Percentiles rank a stretch among this genome's conserved stretches.
Conservation (phyloP, 495 filamentous ascomycete genomes). For the Daldinia caldariorum region DNA sequence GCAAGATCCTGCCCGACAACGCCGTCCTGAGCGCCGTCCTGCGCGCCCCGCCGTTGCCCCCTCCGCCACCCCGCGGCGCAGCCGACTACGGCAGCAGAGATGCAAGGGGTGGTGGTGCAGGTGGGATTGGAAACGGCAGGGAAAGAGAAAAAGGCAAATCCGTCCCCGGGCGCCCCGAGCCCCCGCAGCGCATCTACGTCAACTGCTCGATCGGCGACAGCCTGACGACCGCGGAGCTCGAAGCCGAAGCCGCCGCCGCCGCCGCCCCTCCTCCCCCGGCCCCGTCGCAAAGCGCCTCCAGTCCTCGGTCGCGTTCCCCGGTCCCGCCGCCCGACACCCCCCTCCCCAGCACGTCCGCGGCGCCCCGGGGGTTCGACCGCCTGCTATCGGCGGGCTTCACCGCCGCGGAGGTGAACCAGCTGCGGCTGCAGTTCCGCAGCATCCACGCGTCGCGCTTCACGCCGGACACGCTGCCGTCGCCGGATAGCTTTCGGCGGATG, state of each 20-base stretch:
- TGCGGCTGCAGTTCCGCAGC: constrained; percentile 85
- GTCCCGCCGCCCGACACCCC: constrained; percentile 29
- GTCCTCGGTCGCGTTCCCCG: constrained; percentile 13
- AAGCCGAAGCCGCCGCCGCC: constrained; percentile 68
- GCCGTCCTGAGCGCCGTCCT: constrained; percentile 72
- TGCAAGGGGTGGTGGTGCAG: constrained; percentile 29
- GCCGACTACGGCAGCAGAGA: constrained; percentile 40
- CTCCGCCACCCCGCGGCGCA: constrained; percentile 38
- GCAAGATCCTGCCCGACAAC: constrained; percentile 80
- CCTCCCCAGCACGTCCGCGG: constrained; percentile 60
- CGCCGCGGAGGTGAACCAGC: constrained; percentile 76
- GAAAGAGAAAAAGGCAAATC: constrained; percentile 62
- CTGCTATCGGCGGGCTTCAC: constrained; percentile 83
- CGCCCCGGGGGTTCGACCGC: constrained; percentile 90
- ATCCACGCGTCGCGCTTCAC: constrained; percentile 81
- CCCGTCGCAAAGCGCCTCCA: background rate
- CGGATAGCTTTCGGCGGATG: constrained; percentile 64
- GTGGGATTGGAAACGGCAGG: constrained; percentile 37
- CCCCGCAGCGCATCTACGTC: constrained; percentile 70
- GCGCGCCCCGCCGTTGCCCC: constrained; percentile 66
- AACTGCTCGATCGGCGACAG: constrained; percentile 88
- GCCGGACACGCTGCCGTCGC: constrained; percentile 82
- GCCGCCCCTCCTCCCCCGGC: constrained; percentile 46
- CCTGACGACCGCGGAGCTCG: constrained; percentile 73
- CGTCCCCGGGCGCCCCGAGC: constrained; percentile 46